Conservation (phyloP, 345 rosid species). For the Reutealis trisperma region DNA sequence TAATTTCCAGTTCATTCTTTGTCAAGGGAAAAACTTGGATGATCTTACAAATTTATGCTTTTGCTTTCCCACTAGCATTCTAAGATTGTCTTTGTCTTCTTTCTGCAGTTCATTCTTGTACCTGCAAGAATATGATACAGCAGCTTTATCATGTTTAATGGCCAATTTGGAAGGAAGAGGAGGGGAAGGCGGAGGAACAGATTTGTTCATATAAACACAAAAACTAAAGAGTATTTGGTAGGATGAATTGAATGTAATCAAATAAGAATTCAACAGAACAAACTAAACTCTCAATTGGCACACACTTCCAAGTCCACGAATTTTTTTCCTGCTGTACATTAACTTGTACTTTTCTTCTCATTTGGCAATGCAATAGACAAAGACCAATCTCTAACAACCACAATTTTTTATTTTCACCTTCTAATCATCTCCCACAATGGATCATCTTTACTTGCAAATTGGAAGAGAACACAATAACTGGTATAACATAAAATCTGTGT, state of each 20-base stretch:
- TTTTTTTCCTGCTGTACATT: too few species aligned
- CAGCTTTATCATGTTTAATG: neutral
- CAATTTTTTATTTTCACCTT: too few species aligned
- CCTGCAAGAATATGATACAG: conserved; percentile 39
- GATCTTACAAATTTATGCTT: conserved; percentile 73
- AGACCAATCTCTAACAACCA: too few species aligned
- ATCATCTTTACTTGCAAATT: too few species aligned
- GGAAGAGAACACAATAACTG: neutral
- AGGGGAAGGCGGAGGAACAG: neutral
- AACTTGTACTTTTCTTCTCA: too few species aligned
- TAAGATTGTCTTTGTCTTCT: conserved; percentile 81
- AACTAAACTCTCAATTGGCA: too few species aligned
- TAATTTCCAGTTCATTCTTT: neutral
- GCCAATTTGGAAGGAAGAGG: neutral
- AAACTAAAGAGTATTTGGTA: too few species aligned
- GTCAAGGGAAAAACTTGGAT: neutral
- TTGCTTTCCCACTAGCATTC: conserved; percentile 59
- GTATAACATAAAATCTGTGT: neutral
- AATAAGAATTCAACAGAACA: neutral
- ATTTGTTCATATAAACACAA: too few species aligned
- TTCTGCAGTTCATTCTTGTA: conserved; percentile 79
- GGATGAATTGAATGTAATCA: neutral
- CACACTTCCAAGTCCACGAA: too few species aligned
- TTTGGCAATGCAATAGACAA: too few species aligned
- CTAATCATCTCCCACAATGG: too few species aligned